phyloP scores from a whole-genome alignment of 2,329 filamentous ascomycete species.

The Colletotrichum noveboracense region DNA sequence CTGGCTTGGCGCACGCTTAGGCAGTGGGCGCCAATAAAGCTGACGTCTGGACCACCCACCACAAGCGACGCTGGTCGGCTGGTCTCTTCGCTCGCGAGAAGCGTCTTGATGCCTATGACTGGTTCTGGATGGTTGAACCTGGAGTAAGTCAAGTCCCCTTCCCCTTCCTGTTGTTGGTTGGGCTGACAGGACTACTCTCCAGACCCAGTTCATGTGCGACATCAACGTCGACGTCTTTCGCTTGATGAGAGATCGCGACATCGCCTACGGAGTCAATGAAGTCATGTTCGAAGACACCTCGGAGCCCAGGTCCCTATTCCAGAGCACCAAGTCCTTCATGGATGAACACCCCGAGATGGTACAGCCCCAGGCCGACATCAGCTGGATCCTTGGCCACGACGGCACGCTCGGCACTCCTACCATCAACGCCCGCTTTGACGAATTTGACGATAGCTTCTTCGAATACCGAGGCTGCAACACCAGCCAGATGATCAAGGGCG shows the following conservation, averaged over 20 bases:
- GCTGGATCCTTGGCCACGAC: slow-evolving; percentile 48
- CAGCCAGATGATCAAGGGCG: slow-evolving; percentile 16
- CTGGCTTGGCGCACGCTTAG: slow-evolving; percentile 68
- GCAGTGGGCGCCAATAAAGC: slow-evolving; percentile 66
- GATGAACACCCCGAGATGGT: slow-evolving; percentile 47
- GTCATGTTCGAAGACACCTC: slow-evolving; percentile 50
- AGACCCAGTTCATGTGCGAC: slow-evolving; percentile 60
- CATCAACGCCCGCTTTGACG: neutral
- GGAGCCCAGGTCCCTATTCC: slow-evolving; percentile 49
- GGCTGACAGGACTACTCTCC: slow-evolving; percentile 9
- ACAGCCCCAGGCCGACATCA: slow-evolving; percentile 52
- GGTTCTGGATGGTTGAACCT: slow-evolving; percentile 66
- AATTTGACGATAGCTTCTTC: neutral
- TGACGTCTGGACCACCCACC: slow-evolving; percentile 69
- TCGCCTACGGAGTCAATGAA: slow-evolving; percentile 74
- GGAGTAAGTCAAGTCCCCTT: slow-evolving; percentile 48
- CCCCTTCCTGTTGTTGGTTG: neutral
- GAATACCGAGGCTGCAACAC: neutral
- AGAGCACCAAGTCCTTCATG: slow-evolving; percentile 50
- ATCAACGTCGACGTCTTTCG: slow-evolving; percentile 87
- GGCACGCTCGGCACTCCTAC: neutral
- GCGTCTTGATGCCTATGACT: slow-evolving; percentile 65
- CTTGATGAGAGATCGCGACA: slow-evolving; percentile 84
- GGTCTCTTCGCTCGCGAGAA: slow-evolving; percentile 83
- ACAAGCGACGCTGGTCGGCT: slow-evolving; percentile 84